These are phyloP conservation scores for Chlamydomonas reinhardtii DNA, from an alignment of 163 green algal species.

Conservation along the genomic window DNA sequence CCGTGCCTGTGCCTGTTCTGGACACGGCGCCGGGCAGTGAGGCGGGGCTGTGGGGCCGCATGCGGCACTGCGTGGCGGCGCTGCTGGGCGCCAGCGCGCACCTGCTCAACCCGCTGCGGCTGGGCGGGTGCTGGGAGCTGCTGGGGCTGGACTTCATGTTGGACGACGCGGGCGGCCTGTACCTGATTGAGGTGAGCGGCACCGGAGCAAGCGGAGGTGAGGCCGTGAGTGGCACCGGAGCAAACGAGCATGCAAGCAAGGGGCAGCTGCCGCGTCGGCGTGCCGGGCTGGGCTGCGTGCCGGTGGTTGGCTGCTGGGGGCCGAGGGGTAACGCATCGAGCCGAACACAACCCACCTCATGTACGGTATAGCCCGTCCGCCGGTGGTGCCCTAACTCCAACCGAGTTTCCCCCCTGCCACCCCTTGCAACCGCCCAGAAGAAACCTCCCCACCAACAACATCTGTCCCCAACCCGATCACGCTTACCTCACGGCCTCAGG, in stretches of 20 bases:
- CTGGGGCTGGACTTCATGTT: slow-evolving; percentile 77
- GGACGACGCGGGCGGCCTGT: slow-evolving; percentile 55
- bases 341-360: too few relatives aligned
- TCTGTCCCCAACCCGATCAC: not conserved
- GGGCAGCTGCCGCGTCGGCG: too few relatives aligned
- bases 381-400: too few relatives aligned
- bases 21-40: slow-evolving; percentile 24
- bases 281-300: too few relatives aligned
- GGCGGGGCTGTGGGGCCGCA: slow-evolving; percentile 57
- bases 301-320: too few relatives aligned
- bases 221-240: too few relatives aligned
- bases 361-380: too few relatives aligned
- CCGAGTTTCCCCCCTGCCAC: too few relatives aligned
- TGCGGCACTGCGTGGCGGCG: slow-evolving; percentile 55
- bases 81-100: slow-evolving; percentile 51
- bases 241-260: too few relatives aligned
- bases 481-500: not conserved
- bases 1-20: slow-evolving; percentile 1
- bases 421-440: too few relatives aligned
- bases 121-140: slow-evolving; percentile 66
- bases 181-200: slow-evolving; percentile 65
- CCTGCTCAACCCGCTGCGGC: slow-evolving; percentile 56
- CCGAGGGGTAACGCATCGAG: too few relatives aligned
- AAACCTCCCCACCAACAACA: not conserved
- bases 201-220: too few relatives aligned